Base-by-base conservation (phyloP, 805 yeast species). In the Cyberlindnera maritima region DNA sequence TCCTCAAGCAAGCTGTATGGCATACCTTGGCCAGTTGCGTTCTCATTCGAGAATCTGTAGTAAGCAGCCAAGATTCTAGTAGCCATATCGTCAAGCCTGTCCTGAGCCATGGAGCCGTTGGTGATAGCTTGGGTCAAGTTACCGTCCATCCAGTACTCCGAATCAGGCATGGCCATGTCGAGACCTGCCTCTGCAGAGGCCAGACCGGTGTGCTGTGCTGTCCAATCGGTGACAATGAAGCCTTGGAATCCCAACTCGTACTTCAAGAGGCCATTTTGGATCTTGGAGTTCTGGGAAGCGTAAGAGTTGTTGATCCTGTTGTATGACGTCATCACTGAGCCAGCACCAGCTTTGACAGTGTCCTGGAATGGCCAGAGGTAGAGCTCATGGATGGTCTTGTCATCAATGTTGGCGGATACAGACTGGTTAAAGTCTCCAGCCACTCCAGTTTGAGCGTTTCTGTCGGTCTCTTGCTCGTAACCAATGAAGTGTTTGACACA, bases 401-500 rank as follows among this genome's bases (percentile, higher is more conserved):
- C 48, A 17, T 45, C 48, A 14, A 40, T 29, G n/a, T 45, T 19
- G 10, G 20, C 23, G 13, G 44, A 39, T 20, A 45, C 15, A 6
- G 48, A 45, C 9, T 39, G 8, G 29, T 45, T 45, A 44, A 29
- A 45, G 17, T 21, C 2, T n/a, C n/a, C n/a, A 3, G n/a, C 34
- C 20, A 32, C 31, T 13, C 2, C 17, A 13, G 19, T 13, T 8
- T 43, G 36, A n/a, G 48, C 43, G 28, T 32, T 29, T 45, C 48
- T 45, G 44, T 40, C 40, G n/a, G 44, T 36, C 19, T 45, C 48
- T 34, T 45, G 48, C 14, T 45, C 48, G 23, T 45, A 36, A 17
- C 48, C 48, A 31, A 45, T 45, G 44, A 45, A 45, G 25, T 45
- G 48, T 34, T 45, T 45, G 21, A 45, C 48, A 40, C 48, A 45